Percentiles rank a stretch among this genome's conserved stretches.
phyloP scores from a whole-genome alignment of 2,329 filamentous ascomycete species.

The Incumbomyces delicatus region DNA sequence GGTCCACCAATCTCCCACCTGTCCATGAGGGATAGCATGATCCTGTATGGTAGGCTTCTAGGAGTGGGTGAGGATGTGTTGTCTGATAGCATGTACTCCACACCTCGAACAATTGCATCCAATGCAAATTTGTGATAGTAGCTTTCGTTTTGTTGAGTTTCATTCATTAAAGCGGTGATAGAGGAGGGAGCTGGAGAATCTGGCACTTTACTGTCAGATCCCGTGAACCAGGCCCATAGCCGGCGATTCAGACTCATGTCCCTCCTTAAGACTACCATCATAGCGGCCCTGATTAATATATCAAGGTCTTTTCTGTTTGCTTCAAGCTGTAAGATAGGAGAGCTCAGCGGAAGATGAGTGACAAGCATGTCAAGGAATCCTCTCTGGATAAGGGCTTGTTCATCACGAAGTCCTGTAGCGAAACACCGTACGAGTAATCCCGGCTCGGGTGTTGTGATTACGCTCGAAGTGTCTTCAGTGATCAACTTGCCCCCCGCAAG shows the following conservation, averaged over 20 bases:
- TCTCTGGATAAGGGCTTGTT: conserved; percentile 83
- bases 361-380: conserved; percentile 91
- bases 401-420: conserved; percentile 75
- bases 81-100: conserved; percentile 65
- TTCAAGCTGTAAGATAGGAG: conserved; percentile 64
- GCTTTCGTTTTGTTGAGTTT: conserved; percentile 26
- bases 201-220: conserved; percentile 49
- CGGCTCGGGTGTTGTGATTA: conserved; percentile 72
- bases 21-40: conserved; percentile 94
- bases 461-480: conserved; percentile 21
- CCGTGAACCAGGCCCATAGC: conserved; percentile 93
- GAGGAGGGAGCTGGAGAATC: neutral
- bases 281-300: conserved; percentile 68
- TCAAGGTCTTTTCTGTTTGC: conserved; percentile 70
- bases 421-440: conserved; percentile 86
- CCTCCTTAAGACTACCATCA: conserved; percentile 75
- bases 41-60: conserved; percentile 73
- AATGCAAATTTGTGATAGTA: conserved; percentile 80
- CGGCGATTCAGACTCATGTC: conserved; percentile 96
- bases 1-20: conserved; percentile 92
- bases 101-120: conserved; percentile 59
- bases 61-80: conserved; percentile 50
- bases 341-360: conserved; percentile 76
- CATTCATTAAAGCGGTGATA: neutral
- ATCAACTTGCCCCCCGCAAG: conserved; percentile 41